Evolutionary conservation across 148 eudicot species (phyloP).

Genomic region (Silene latifolia): DNA sequence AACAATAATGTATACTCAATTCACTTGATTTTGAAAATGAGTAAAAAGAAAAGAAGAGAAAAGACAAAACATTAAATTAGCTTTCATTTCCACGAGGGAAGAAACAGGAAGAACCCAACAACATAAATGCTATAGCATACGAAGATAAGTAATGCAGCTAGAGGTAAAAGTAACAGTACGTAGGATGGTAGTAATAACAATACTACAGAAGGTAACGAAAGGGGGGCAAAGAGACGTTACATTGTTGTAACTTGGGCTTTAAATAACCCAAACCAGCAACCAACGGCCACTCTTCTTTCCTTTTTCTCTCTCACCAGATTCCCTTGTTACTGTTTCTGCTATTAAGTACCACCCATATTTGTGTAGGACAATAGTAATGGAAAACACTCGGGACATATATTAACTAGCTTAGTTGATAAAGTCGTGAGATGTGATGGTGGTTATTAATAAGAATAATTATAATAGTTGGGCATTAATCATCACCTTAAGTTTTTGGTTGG

Average conservation of each 20-base stretch:
- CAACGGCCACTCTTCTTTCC: not conserved
- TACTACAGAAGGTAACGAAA: not conserved
- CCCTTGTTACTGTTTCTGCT: not conserved
- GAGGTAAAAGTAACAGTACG: not conserved
- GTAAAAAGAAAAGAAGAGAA: not conserved
- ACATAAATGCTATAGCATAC: constrained; percentile 19
- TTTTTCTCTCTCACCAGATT: not conserved
- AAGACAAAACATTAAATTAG: not conserved
- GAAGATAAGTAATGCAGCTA: not conserved
- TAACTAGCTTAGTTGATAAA: no score
- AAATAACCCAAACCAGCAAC: not conserved
- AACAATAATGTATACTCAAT: no score
- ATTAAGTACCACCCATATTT: not conserved
- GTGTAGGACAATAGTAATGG: no score
- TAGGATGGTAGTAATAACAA: not conserved
- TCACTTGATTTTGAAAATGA: no score
- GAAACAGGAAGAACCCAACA: constrained; percentile 13
- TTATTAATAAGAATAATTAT: no score
- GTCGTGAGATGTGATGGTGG: no score
- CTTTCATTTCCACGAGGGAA: constrained; percentile 15
- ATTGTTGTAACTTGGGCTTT: no score
- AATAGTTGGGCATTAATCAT: no score
- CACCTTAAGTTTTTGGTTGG: no score
- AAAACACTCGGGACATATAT: no score
- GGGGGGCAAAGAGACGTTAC: not conserved